phyloP scores from a whole-genome alignment of 345 rosid genomes.

The Mallotus nudiflorus region DNA sequence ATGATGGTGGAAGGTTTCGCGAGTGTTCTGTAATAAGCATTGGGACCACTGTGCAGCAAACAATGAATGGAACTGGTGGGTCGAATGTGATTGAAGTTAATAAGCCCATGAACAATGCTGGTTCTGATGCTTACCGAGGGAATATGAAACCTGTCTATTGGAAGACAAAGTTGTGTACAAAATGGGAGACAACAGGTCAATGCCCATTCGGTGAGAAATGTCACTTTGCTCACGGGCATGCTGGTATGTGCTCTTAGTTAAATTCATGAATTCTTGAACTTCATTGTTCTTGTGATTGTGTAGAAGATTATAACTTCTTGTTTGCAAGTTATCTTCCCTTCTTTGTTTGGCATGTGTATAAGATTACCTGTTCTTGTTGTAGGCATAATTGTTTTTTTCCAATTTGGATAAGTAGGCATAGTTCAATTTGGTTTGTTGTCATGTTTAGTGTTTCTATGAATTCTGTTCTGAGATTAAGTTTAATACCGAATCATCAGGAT shows the following conservation, averaged over 20 bases:
- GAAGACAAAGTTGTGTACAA: constrained; percentile 86
- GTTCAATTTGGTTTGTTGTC: too few relatives aligned
- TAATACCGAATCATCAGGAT: background rate
- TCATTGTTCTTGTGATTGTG: too few relatives aligned
- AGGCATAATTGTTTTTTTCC: too few relatives aligned
- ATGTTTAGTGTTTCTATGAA: too few relatives aligned
- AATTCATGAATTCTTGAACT: background rate
- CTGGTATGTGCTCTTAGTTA: constrained; percentile 51
- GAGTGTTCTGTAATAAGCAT: constrained; percentile 80
- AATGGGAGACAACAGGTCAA: constrained; percentile 73
- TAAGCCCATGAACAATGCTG: constrained; percentile 37
- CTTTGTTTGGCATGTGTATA: constrained; percentile 1
- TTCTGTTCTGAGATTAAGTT: background rate
- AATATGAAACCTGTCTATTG: constrained; percentile 67
- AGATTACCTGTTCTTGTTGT: too few relatives aligned
- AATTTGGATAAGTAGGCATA: too few relatives aligned
- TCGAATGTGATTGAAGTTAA: constrained; percentile 44
- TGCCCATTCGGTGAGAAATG: constrained; percentile 93
- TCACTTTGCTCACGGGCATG: constrained; percentile 90
- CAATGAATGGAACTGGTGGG: constrained; percentile 36
- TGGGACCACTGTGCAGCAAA: constrained; percentile 42
- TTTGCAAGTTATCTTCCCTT: constrained; percentile 1
- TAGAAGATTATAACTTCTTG: background rate
- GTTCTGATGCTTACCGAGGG: constrained; percentile 31
- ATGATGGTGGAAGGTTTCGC: constrained; percentile 63